phyloP scores from a whole-genome alignment of 208 protist genomes.

The Endotrypanum monterogeii region DNA sequence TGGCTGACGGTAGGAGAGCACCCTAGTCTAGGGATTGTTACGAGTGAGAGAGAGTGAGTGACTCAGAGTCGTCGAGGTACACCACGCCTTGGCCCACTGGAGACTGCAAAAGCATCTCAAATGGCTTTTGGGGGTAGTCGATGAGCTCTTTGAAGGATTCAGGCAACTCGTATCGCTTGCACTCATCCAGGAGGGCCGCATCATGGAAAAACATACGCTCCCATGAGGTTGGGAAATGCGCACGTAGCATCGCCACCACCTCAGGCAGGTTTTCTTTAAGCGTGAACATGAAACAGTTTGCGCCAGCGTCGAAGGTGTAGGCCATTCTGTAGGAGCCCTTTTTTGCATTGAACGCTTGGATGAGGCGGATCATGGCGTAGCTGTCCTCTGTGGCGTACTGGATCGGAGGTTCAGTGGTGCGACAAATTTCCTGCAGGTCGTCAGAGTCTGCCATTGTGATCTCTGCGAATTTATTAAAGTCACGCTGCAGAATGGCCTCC shows the following conservation, averaged over 20 bases:
- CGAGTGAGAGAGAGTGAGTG: conserved; percentile 32
- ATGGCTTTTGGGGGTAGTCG: conserved; percentile 77
- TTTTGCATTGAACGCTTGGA: conserved; percentile 92
- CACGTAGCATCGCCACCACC: conserved; percentile 83
- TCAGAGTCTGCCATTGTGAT: conserved; percentile 96
- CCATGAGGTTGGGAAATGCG: conserved; percentile 90
- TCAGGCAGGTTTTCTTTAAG: conserved; percentile 84
- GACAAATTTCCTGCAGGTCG: conserved; percentile 98
- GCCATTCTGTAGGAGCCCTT: conserved; percentile 78
- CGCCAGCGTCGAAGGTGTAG: conserved; percentile 99
- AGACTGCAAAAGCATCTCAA: conserved; percentile 88
- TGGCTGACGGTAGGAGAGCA: neutral
- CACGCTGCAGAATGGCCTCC: conserved; percentile 86
- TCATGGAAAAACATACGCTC: conserved; percentile 80
- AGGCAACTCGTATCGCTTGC: conserved; percentile 34
- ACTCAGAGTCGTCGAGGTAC: conserved; percentile 56
- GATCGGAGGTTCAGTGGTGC: conserved; percentile 97
- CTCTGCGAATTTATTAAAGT: conserved; percentile 96
- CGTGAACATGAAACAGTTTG: conserved; percentile 98
- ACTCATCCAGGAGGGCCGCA: conserved; percentile 43
- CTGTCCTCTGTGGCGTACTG: conserved; percentile 98
- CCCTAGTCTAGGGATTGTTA: neutral
- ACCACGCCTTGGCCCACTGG: conserved; percentile 71
- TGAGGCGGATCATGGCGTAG: conserved; percentile 94
- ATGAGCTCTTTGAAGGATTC: conserved; percentile 57